Conservation (phyloP, 1,284 basidiomycete species). For the Leccinum fallax region DNA sequence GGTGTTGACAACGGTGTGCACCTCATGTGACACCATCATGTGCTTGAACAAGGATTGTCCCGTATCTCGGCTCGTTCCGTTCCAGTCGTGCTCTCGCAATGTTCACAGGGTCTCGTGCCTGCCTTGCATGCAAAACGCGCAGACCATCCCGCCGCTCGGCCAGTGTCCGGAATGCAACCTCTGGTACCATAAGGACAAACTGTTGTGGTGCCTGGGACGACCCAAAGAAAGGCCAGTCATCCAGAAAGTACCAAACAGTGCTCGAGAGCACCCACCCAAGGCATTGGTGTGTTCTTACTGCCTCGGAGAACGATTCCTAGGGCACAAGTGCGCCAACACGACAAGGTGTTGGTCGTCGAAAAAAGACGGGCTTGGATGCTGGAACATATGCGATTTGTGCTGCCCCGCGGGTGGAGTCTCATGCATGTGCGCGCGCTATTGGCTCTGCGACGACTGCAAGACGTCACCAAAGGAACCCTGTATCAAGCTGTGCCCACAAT, state of each 20-base stretch:
- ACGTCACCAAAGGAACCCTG: not conserved
- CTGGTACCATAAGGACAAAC: conserved; percentile 25
- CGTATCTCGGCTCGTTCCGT: conserved; percentile 14
- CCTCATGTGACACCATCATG: conserved; percentile 15
- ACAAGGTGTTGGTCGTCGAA: too few species aligned
- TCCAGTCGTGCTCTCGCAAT: not conserved
- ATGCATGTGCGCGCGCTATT: conserved; percentile 23
- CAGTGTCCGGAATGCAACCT: conserved; percentile 24
- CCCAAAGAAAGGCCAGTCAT: not conserved
- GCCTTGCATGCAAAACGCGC: conserved; percentile 15
- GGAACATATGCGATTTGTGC: conserved; percentile 4
- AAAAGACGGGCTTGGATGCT: too few species aligned
- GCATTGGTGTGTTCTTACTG: too few species aligned
- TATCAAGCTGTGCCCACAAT: conserved; percentile 19
- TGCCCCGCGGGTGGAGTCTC: conserved; percentile 22
- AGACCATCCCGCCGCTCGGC: conserved; percentile 18
- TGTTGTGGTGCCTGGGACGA: conserved; percentile 15
- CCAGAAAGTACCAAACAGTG: too few species aligned
- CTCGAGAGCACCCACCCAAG: too few species aligned
- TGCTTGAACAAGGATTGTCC: conserved; percentile 20
- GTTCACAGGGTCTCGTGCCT: conserved; percentile 11
- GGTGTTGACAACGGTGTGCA: conserved; percentile 9
- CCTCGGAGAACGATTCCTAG: too few species aligned
- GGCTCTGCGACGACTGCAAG: conserved; percentile 29
- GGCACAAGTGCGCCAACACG: too few species aligned